Conservation (phyloP, 2,329 filamentous ascomycete genomes). For the Trichophyton simii region DNA sequence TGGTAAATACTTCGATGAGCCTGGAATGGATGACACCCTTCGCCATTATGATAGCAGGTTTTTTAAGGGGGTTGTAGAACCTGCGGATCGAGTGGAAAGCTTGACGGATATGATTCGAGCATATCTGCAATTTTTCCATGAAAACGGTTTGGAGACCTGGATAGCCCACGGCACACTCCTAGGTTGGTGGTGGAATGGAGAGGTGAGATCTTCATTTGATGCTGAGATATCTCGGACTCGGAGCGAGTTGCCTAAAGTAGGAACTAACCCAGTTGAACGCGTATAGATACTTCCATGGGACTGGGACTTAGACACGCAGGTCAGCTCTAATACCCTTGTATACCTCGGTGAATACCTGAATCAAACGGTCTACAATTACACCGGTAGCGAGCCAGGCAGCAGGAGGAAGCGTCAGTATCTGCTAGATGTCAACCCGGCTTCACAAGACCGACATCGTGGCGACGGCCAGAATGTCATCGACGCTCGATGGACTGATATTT, state of each 20-base stretch:
- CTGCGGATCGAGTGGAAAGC: constrained; percentile 53
- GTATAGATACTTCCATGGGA: constrained; percentile 67
- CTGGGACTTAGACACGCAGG: constrained; percentile 71
- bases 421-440: constrained; percentile 64
- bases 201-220: constrained; percentile 26
- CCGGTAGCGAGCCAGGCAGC: constrained; percentile 24
- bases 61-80: constrained; percentile 51
- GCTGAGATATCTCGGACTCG: no score
- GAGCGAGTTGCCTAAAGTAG: background rate
- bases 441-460: constrained; percentile 47
- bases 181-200: constrained; percentile 79
- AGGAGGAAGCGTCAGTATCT: constrained; percentile 47
- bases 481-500: constrained; percentile 66
- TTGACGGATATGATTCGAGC: constrained; percentile 59
- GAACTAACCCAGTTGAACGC: constrained; percentile 60
- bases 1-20: constrained; percentile 56
- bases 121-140: constrained; percentile 56
- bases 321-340: constrained; percentile 53
- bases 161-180: constrained; percentile 72
- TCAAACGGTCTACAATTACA: constrained; percentile 46
- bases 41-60: constrained; percentile 65
- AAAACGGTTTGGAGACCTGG: constrained; percentile 64
- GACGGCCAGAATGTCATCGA: constrained; percentile 71
- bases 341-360: constrained; percentile 57
- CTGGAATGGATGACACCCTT: constrained; percentile 46